Percentiles rank a stretch among this genome's conserved stretches.
Evolutionary conservation across 2,329 filamentous ascomycete genomes (phyloP).

Genomic region (Cladosporium sp.): DNA sequence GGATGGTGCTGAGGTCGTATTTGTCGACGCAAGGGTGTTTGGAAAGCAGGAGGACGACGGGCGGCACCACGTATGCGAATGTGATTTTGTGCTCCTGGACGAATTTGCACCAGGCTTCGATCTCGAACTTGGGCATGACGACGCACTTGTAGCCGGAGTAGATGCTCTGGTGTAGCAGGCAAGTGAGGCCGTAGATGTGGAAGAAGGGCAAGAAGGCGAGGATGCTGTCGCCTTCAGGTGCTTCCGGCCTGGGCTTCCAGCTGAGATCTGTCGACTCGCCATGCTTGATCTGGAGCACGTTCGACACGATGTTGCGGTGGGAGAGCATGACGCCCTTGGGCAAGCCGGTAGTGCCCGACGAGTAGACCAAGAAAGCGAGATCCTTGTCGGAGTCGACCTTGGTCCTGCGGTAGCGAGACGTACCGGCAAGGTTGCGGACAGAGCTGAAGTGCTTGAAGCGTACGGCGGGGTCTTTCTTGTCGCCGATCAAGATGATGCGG

Average conservation of each 20-base stretch:
- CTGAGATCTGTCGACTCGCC: conserved; percentile 54
- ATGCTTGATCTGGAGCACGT: conserved; percentile 51
- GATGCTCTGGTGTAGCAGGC: conserved; percentile 67
- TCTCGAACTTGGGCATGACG: conserved; percentile 77
- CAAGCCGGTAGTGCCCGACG: conserved; percentile 83
- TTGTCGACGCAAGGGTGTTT: conserved; percentile 77
- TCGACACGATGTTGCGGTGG: conserved; percentile 79
- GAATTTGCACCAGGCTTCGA: conserved; percentile 73
- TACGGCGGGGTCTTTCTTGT: conserved; percentile 59
- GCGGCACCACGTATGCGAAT: conserved; percentile 79
- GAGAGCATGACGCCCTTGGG: conserved; percentile 90
- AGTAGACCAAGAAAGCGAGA: conserved; percentile 82
- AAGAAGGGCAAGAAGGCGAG: conserved; percentile 85
- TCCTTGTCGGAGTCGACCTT: conserved; percentile 69
- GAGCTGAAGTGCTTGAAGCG: conserved; percentile 70
- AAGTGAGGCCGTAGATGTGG: conserved; percentile 82
- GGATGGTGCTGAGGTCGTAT: conserved; percentile 76
- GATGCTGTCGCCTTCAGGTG: conserved; percentile 66
- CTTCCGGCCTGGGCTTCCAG: conserved; percentile 43
- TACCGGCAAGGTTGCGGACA: conserved; percentile 63
- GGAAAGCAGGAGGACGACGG: conserved; percentile 75
- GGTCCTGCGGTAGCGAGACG: conserved; percentile 59
- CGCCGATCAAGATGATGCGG: conserved; percentile 74
- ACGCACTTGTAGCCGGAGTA: conserved; percentile 66
- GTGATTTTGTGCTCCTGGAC: conserved; percentile 76